These are phyloP conservation scores for Penicillium arizonense DNA, from an alignment of 495 filamentous ascomycete genomes.

Conservation along the genomic window DNA sequence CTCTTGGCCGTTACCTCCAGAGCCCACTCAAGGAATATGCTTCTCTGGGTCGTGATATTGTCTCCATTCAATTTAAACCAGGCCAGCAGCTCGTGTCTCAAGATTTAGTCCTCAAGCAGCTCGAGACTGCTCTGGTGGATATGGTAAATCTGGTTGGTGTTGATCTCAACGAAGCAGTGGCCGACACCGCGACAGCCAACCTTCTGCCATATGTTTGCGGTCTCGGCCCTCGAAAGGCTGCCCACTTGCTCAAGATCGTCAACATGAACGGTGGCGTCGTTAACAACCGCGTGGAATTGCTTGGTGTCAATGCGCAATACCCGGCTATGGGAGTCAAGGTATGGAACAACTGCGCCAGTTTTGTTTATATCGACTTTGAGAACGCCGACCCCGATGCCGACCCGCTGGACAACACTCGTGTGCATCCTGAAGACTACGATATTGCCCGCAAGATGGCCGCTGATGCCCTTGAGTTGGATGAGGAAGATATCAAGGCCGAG, in stretches of 20 bases:
- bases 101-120: slow-evolving; percentile 77
- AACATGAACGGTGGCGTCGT: slow-evolving; percentile 85
- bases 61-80: slow-evolving; percentile 82
- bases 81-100: slow-evolving; percentile 84
- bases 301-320: slow-evolving; percentile 78
- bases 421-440: slow-evolving; percentile 98
- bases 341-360: slow-evolving; percentile 96
- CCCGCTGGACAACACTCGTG: slow-evolving; percentile 91
- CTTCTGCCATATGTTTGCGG: slow-evolving; percentile 90
- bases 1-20: slow-evolving; percentile 84
- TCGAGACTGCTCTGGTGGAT: slow-evolving; percentile 94
- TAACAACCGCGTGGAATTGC: slow-evolving; percentile 75
- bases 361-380: slow-evolving; percentile 86
- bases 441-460: slow-evolving; percentile 97
- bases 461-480: slow-evolving; percentile 91
- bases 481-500: slow-evolving; percentile 96
- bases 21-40: slow-evolving; percentile 95
- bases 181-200: slow-evolving; percentile 74
- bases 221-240: slow-evolving; percentile 89
- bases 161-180: slow-evolving; percentile 87
- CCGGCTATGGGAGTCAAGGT: slow-evolving; percentile 85
- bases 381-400: slow-evolving; percentile 73
- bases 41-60: slow-evolving; percentile 80
- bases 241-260: slow-evolving; percentile 82
- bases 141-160: slow-evolving; percentile 97